Conservation (phyloP, 2,329 filamentous ascomycete genomes). For the Microcyclosporella mali region DNA sequence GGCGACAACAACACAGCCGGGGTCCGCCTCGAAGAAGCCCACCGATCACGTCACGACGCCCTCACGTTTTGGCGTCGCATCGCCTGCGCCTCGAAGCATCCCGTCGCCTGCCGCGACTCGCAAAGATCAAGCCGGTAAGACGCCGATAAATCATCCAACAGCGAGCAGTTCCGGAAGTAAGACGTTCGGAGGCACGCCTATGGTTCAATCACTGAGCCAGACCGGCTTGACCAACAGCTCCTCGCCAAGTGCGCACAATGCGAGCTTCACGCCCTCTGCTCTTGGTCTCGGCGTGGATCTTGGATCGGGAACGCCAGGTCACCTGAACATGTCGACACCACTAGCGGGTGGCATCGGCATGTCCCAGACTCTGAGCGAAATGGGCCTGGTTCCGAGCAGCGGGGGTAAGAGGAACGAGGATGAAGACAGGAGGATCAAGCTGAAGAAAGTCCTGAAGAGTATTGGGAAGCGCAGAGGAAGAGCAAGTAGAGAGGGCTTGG, state of each 20-base stretch:
- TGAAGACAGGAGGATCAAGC: slow-evolving; percentile 47
- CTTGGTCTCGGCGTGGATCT: slow-evolving; percentile 26
- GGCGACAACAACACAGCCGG: slow-evolving; percentile 15
- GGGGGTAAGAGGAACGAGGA: slow-evolving; percentile 42
- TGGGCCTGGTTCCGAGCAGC: slow-evolving; percentile 38
- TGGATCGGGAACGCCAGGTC: slow-evolving; percentile 36
- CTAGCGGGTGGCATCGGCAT: slow-evolving; percentile 35
- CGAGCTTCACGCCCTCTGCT: slow-evolving; percentile 24
- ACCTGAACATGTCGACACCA: slow-evolving; percentile 31
- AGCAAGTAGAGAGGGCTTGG: slow-evolving; percentile 69
- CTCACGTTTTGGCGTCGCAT: slow-evolving; percentile 37
- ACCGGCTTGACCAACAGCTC: slow-evolving; percentile 19
- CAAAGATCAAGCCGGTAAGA: slow-evolving; percentile 32
- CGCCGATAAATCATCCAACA: slow-evolving; percentile 32
- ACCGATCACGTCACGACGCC: slow-evolving; percentile 26
- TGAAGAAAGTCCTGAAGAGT: slow-evolving; percentile 57
- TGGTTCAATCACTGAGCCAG: slow-evolving; percentile 30
- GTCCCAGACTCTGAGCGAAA: slow-evolving; percentile 37
- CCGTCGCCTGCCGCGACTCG: slow-evolving; percentile 25
- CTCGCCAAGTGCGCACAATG: slow-evolving; percentile 21
- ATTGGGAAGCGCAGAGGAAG: slow-evolving; percentile 63
- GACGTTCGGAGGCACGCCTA: slow-evolving; percentile 28
- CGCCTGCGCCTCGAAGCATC: slow-evolving; percentile 33
- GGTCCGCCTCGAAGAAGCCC: slow-evolving; percentile 28
- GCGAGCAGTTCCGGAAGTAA: slow-evolving; percentile 24